Evolutionary conservation across 805 yeast species (phyloP).

Genomic region (Zygotorulaspora chibaensis): DNA sequence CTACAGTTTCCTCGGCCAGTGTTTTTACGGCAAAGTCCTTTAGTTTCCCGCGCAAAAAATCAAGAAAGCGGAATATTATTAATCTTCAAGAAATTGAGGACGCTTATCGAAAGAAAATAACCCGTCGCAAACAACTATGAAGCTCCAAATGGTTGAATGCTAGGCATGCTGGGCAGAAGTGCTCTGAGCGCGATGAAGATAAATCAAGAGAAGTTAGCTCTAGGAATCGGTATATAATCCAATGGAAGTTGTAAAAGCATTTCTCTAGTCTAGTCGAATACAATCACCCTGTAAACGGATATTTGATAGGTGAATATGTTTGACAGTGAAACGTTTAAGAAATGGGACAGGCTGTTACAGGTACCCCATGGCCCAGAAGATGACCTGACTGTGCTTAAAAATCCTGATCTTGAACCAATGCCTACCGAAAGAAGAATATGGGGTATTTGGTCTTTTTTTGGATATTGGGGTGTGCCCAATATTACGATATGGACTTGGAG

Average conservation of each 20-base stretch:
- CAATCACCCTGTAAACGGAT: background rate
- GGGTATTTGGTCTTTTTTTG: slow-evolving; percentile 35
- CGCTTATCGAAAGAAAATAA: slow-evolving; percentile 1
- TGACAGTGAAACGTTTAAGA: slow-evolving; percentile 1
- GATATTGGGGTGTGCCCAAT: slow-evolving; percentile 37
- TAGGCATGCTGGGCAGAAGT: background rate
- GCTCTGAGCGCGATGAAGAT: background rate
- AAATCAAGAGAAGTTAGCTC: background rate
- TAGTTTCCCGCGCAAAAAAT: background rate
- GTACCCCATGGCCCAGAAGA: slow-evolving; percentile 25
- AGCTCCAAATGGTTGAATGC: background rate
- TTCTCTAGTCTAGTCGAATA: background rate
- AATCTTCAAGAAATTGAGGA: background rate
- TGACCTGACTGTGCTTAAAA: slow-evolving; percentile 23
- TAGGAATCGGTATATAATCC: background rate
- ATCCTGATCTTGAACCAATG: slow-evolving; percentile 41
- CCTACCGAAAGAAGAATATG: slow-evolving; percentile 37
- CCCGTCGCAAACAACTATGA: too few species aligned
- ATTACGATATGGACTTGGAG: slow-evolving; percentile 38
- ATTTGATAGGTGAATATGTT: background rate
- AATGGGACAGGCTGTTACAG: slow-evolving; percentile 2
- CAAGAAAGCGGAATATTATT: background rate
- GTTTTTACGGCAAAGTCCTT: too few species aligned
- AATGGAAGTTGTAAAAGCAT: background rate
- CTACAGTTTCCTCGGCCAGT: background rate